These are phyloP conservation scores for Peniophora sp. DNA, from an alignment of 1,284 basidiomycete species.

Conservation along the genomic window DNA sequence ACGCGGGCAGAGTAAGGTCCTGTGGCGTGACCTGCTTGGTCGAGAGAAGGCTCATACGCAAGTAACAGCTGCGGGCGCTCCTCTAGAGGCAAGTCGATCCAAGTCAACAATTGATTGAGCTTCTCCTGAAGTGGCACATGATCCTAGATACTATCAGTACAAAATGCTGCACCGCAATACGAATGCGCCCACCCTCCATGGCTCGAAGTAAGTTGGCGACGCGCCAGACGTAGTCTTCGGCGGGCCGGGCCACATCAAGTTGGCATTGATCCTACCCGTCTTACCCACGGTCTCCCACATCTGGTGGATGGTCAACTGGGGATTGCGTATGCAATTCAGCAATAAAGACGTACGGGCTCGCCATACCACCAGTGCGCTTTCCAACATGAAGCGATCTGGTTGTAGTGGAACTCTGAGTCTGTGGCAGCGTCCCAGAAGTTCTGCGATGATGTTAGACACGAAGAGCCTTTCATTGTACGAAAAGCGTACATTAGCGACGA, in stretches of 20 bases:
- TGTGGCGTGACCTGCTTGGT: slow-evolving; percentile 74
- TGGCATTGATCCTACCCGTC: slow-evolving; percentile 70
- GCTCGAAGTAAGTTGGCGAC: slow-evolving; percentile 67
- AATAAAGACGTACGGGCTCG: slow-evolving; percentile 60
- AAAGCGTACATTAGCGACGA: slow-evolving; percentile 72
- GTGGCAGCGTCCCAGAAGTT: slow-evolving; percentile 79
- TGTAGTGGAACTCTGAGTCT: slow-evolving; percentile 63
- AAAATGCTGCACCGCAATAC: neutral
- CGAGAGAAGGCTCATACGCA: slow-evolving; percentile 71
- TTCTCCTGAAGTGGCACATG: slow-evolving; percentile 60
- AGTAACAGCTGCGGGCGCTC: slow-evolving; percentile 72
- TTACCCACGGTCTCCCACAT: slow-evolving; percentile 85
- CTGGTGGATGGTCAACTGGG: slow-evolving; percentile 27
- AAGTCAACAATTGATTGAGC: slow-evolving; percentile 63
- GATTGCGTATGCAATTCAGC: neutral
- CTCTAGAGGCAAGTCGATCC: slow-evolving; percentile 70
- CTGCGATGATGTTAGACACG: slow-evolving; percentile 26
- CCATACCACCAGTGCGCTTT: slow-evolving; percentile 78
- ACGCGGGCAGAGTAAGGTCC: slow-evolving; percentile 72
- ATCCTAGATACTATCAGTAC: slow-evolving; percentile 29
- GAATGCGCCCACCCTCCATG: slow-evolving; percentile 50
- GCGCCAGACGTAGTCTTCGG: slow-evolving; percentile 58
- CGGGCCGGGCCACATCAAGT: slow-evolving; percentile 91
- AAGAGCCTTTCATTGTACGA: no score
- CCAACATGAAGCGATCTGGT: slow-evolving; percentile 52